phyloP scores from a whole-genome alignment of 495 filamentous ascomycete species.

The Saxophila tyrrhenica region DNA sequence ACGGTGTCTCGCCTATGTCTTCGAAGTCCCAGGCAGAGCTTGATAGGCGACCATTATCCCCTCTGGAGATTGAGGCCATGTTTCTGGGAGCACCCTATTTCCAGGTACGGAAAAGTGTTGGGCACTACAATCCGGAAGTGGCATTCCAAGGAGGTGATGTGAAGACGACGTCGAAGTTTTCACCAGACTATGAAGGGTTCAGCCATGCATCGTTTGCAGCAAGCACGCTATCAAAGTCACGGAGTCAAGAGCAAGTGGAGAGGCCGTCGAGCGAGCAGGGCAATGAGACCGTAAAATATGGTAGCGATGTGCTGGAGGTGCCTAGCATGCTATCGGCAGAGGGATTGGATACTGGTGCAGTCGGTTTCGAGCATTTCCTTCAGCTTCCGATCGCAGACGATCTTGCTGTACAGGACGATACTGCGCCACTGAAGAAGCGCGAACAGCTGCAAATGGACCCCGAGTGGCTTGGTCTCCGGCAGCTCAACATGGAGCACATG shows the following conservation, averaged over 20 bases:
- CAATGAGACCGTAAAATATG: not conserved
- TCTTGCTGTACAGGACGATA: conserved; percentile 19
- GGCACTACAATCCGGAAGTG: conserved; percentile 3
- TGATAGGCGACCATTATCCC: not conserved
- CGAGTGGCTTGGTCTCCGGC: conserved; percentile 28
- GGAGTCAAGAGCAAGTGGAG: not conserved
- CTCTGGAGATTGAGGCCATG: conserved; percentile 11
- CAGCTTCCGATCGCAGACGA: conserved; percentile 57
- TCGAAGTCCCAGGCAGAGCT: conserved; percentile 1
- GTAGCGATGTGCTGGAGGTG: conserved; percentile 30
- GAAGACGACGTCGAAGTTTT: not conserved
- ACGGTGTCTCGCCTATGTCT: not conserved
- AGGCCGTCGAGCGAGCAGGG: not conserved
- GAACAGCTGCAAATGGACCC: conserved; percentile 26
- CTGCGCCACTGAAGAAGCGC: conserved; percentile 22
- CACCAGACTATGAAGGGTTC: conserved; percentile 3
- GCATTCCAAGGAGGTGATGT: conserved; percentile 6
- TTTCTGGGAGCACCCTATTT: conserved; percentile 17
- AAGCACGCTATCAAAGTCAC: not conserved
- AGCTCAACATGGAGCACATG: conserved; percentile 38
- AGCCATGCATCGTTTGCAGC: conserved; percentile 4
- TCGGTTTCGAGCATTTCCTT: conserved; percentile 64
- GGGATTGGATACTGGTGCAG: conserved; percentile 58
- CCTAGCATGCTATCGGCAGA: conserved; percentile 70
- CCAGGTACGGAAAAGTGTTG: not conserved